Conservation (phyloP, 768 basidiomycete species). For the Leccinum subgranulosum region DNA sequence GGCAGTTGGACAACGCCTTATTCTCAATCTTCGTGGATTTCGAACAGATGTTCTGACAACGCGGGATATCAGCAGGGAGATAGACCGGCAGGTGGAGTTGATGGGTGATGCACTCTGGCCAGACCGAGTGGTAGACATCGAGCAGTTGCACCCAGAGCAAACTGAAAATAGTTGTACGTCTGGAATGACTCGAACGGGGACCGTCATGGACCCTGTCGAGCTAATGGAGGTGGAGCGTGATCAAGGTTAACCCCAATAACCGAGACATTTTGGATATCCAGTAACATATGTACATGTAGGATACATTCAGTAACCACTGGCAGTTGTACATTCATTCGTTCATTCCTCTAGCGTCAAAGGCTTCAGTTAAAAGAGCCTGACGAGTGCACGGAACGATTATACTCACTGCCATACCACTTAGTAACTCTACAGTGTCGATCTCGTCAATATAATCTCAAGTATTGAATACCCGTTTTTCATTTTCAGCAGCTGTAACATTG, state of each 20-base stretch:
- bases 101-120: neutral
- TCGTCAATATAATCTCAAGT: too few relatives aligned
- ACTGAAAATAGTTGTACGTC: neutral
- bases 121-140: neutral
- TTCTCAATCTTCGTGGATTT: constrained; percentile 16
- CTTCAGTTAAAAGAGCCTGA: too few relatives aligned
- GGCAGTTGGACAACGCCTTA: constrained; percentile 15
- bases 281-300: too few relatives aligned
- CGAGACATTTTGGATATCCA: too few relatives aligned
- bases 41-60: neutral
- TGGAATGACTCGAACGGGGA: neutral
- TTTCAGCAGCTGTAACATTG: too few relatives aligned
- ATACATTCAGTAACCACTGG: too few relatives aligned
- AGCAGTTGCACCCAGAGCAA: neutral
- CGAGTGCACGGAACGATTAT: too few relatives aligned
- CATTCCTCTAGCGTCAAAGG: too few relatives aligned
- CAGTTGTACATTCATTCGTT: too few relatives aligned
- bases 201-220: neutral
- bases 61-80: constrained; percentile 5
- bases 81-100: neutral
- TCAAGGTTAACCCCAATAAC: neutral
- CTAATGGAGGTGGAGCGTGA: neutral
- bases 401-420: too few relatives aligned
- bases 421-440: too few relatives aligned
- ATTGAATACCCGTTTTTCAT: too few relatives aligned